phyloP scores from a whole-genome alignment of 305 asterid genomes.

The Fraxinus ornus region DNA sequence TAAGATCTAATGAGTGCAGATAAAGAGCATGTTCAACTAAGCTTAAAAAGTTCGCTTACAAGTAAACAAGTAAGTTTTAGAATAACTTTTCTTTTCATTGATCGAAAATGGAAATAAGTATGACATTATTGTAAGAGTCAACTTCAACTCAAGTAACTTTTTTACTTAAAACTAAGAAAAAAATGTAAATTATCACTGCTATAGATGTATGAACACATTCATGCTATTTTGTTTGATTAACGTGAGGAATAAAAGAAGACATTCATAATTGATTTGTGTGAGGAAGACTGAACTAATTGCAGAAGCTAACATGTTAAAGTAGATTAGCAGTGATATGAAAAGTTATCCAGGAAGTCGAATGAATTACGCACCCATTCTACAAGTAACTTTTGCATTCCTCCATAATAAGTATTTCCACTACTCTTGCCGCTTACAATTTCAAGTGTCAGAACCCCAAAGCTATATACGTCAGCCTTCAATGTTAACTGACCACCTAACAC shows the following conservation, averaged over 20 bases:
- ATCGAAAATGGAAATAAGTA: neutral
- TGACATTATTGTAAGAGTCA: neutral
- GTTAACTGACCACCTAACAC: conserved; percentile 87
- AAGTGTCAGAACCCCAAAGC: conserved; percentile 77
- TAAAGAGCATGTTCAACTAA: neutral
- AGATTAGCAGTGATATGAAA: neutral
- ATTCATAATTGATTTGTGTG: neutral
- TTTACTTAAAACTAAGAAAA: neutral
- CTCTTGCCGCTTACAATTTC: conserved; percentile 78
- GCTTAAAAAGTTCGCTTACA: neutral
- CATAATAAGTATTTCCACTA: conserved; percentile 54
- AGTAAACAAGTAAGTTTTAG: neutral
- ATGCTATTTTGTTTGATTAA: neutral
- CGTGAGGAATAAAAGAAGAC: neutral
- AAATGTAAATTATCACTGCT: neutral
- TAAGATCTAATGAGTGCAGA: neutral
- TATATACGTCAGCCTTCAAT: conserved; percentile 79
- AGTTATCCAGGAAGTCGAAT: conserved; percentile 18
- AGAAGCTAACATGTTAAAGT: neutral
- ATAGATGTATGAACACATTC: neutral
- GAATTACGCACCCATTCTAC: conserved; percentile 70
- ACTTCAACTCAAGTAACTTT: neutral
- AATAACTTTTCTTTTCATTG: neutral
- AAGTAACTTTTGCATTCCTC: conserved; percentile 58
- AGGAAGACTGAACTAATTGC: neutral